Evolutionary conservation across 345 rosid genomes (phyloP).

Genomic region (Dipteronia sinensis): DNA sequence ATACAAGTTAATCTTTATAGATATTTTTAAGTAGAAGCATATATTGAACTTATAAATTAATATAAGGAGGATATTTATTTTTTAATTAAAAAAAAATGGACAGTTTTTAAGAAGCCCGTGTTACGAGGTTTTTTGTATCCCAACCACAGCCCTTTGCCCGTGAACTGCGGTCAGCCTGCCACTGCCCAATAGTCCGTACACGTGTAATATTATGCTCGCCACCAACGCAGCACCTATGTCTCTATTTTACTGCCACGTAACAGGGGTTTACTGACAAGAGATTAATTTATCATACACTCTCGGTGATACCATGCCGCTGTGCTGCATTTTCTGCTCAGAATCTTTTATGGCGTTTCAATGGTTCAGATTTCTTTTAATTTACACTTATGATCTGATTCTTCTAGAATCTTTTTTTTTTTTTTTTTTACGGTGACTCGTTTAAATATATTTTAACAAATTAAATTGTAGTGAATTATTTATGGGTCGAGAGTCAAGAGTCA

Average conservation of each 20-base stretch:
- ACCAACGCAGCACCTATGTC: conserved; percentile 11
- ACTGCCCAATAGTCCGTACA: conserved; percentile 26
- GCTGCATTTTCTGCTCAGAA: background rate
- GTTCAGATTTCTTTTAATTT: background rate
- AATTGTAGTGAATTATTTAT: no score
- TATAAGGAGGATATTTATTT: background rate
- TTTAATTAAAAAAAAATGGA: no score
- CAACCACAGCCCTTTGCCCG: conserved; percentile 29
- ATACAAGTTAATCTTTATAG: background rate
- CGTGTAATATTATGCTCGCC: conserved; percentile 35
- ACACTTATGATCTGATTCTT: background rate
- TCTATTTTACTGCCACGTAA: conserved; percentile 20
- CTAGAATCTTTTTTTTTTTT: background rate
- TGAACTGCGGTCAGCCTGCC: conserved; percentile 28
- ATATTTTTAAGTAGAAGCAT: background rate
- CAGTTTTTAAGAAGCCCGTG: conserved; percentile 18
- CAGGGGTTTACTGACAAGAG: background rate
- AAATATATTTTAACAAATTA: no score
- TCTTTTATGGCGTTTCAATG: background rate
- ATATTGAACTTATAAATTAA: background rate
- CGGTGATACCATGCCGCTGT: background rate
- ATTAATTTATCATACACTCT: background rate
- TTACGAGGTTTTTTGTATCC: conserved; percentile 42
- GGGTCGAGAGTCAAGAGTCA: no score
- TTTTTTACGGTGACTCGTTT: no score